These are phyloP conservation scores for Chaetomium strumarium DNA, from an alignment of 2,329 filamentous ascomycete genomes.

Conservation along the genomic window DNA sequence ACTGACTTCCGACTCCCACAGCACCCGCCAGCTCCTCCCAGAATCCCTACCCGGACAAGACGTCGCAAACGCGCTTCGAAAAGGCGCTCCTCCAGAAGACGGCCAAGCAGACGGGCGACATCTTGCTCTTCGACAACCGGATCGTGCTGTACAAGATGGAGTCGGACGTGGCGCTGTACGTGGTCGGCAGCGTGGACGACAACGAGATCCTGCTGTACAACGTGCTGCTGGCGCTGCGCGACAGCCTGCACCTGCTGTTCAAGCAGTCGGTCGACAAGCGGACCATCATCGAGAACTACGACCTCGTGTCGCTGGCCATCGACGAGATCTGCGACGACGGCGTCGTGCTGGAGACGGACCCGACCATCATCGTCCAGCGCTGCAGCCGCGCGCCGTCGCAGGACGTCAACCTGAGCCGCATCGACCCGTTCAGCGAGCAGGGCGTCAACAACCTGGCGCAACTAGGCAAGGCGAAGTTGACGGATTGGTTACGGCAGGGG, in stretches of 20 bases:
- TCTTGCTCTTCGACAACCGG: constrained; percentile 95
- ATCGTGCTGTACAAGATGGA: constrained; percentile 98
- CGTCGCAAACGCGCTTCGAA: constrained; percentile 94
- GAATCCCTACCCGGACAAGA: constrained; percentile 80
- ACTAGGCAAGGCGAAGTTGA: constrained; percentile 85
- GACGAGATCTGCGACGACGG: constrained; percentile 95
- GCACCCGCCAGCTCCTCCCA: constrained; percentile 42
- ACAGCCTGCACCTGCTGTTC: constrained; percentile 83
- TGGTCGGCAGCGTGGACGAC: constrained; percentile 85
- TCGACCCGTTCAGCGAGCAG: constrained; percentile 85
- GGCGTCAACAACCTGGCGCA: constrained; percentile 91
- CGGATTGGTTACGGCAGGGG: constrained; percentile 84
- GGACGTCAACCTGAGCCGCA: constrained; percentile 86
- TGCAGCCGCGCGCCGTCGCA: constrained; percentile 89
- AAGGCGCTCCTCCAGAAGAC: constrained; percentile 95
- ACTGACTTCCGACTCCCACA: constrained; percentile 18
- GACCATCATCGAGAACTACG: constrained; percentile 98
- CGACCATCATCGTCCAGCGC: constrained; percentile 84
- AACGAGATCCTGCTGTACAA: constrained; percentile 97
- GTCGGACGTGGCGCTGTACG: constrained; percentile 92
- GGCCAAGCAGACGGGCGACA: constrained; percentile 88
- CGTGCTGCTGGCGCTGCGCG: constrained; percentile 82
- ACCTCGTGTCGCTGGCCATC: constrained; percentile 85
- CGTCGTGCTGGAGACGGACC: constrained; percentile 95
- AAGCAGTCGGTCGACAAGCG: constrained; percentile 98